phyloP scores from a whole-genome alignment of 495 filamentous ascomycete species.

The Xylaria curta region DNA sequence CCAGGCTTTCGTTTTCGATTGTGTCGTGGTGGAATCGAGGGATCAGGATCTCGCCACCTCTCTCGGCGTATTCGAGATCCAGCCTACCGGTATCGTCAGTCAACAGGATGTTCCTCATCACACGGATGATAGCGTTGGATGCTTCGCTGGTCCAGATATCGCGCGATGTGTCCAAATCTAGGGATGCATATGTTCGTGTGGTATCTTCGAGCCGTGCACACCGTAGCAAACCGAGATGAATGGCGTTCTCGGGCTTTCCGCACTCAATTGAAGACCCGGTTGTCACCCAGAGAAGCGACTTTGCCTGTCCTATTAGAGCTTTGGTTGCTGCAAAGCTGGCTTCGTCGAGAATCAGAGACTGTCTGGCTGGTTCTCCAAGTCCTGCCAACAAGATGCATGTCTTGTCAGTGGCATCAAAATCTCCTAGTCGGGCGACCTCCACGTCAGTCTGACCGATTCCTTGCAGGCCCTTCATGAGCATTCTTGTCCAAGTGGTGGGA shows the following conservation, averaged over 20 bases:
- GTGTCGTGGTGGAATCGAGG: neutral
- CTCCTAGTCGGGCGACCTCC: no score
- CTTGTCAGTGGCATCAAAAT: no score
- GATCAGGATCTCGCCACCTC: neutral
- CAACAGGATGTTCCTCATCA: neutral
- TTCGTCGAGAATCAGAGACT: no score
- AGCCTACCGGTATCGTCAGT: no score
- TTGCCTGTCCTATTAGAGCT: no score
- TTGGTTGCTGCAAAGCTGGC: no score
- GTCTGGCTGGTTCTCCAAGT: no score
- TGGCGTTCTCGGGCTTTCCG: neutral
- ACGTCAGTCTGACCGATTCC: no score
- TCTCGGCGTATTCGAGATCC: slow-evolving; percentile 2
- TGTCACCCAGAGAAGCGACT: slow-evolving; percentile 43
- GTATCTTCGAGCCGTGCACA: neutral
- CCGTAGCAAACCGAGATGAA: neutral
- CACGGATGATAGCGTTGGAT: neutral
- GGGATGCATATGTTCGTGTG: neutral
- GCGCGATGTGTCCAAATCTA: neutral
- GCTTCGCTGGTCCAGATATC: neutral
- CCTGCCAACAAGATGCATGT: no score
- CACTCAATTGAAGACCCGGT: slow-evolving; percentile 30
- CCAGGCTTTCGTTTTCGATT: neutral
- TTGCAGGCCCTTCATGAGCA: no score
- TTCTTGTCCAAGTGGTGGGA: no score